Base-by-base conservation (phyloP, 192 early-diverging fungal species). In the Coemansia javaensis region DNA sequence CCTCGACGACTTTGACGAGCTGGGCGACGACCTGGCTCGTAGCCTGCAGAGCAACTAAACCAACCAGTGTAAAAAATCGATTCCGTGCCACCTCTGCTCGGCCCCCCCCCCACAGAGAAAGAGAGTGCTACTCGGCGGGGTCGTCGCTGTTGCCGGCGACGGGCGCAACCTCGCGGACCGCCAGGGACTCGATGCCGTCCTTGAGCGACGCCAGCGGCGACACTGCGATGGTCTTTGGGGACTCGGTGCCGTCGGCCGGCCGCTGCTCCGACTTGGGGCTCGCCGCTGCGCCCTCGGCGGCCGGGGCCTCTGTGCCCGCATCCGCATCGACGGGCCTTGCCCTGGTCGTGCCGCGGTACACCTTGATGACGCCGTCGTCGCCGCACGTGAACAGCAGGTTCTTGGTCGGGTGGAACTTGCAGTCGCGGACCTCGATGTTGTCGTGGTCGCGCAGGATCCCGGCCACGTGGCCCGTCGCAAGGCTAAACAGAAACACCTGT, bases 371-470 rank as follows among this genome's bases (percentile, higher is more conserved):
- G 3, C 85, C 84, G 59, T 89, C 86, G 66, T 97, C 94, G 24
- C 77, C 83, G 68, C 89, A 87, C 6, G 94, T 88, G 45, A 93
- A 85, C 40, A 97, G 23, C 2, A 91, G 59, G 22, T 85, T 84
- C 35, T 80, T 72, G 15, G 79, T 82, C 24, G 91, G 90, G 50
- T 94, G 93, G 62, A 94, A 88, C 35, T 91, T 76, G 25, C 91
- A 83, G 70, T 97, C 94, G 28, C 94, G 81, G n/a, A 97, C 87
- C 60, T 97, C 94, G 8, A 93, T 78, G 22, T 87, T 88, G 35
- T 94, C 85, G 50, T 97, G 93, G 41, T 94, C 90, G 41, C 86
- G 81, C 44, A 97, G 63, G 13, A 95, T 76, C 2, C 77, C 85
- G 5, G 83, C 80, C 5, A 92, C 79, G 44, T 87, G 61, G 1